A percentile compares a stretch with the other conserved stretches of the same genome.
phyloP scores from a whole-genome alignment of 192 early-diverging fungal genomes.

The Gonapodya sp. region DNA sequence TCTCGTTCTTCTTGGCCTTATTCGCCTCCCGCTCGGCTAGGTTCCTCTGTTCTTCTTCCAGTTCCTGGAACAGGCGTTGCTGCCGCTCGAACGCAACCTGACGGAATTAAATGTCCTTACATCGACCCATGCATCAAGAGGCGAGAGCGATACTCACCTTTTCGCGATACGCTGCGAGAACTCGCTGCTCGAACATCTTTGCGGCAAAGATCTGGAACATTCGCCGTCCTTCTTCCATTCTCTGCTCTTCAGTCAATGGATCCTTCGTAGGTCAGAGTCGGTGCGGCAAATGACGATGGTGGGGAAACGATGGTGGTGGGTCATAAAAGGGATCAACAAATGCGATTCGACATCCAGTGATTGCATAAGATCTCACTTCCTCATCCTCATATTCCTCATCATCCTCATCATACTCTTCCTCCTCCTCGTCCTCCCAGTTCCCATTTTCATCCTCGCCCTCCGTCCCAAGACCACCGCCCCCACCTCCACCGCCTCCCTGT shows the following conservation, averaged over 20 bases:
- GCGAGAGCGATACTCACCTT: conserved; percentile 57
- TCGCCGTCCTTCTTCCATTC: conserved; percentile 82
- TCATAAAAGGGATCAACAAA: neutral
- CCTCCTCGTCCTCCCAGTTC: conserved; percentile 38
- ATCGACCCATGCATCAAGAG: neutral
- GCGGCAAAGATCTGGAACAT: conserved; percentile 97
- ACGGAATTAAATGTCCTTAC: neutral
- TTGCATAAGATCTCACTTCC: conserved; percentile 17
- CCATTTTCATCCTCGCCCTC: conserved; percentile 30
- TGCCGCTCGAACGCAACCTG: conserved; percentile 67
- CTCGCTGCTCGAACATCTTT: conserved; percentile 94
- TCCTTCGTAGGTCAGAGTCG: conserved; percentile 31
- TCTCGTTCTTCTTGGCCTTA: conserved; percentile 36
- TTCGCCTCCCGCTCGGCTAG: conserved; percentile 28
- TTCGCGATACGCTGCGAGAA: conserved; percentile 86
- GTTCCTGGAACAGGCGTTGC: conserved; percentile 72
- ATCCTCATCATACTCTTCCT: conserved; percentile 52
- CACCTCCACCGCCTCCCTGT: neutral
- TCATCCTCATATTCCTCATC: conserved; percentile 51
- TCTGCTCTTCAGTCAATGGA: conserved; percentile 67
- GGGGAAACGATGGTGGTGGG: no score
- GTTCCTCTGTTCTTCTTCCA: conserved; percentile 68
- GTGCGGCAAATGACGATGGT: no score
- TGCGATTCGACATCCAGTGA: neutral
- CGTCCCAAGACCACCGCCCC: conserved; percentile 21